Base-by-base conservation (phyloP, 2,329 filamentous ascomycete species). In the Apiospora marii region DNA sequence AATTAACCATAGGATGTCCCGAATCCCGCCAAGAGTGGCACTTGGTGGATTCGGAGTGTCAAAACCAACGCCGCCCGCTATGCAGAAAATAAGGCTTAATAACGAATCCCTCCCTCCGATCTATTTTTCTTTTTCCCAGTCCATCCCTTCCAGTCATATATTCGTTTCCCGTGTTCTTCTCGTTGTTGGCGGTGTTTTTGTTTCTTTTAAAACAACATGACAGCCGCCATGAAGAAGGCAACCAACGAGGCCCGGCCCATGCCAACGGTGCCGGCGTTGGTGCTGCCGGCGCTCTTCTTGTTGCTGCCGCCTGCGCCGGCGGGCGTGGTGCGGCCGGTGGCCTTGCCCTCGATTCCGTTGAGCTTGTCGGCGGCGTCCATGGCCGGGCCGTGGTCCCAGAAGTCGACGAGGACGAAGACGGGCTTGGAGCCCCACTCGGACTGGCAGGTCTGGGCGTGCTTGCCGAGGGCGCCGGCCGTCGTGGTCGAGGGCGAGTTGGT, bases 401-500 rank as follows among this genome's bases (percentile, higher is more conserved):
- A 96, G 82, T 97, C 94, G 1, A 96, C 93, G 13, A 96, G 86
- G 27, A 94, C 87, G 77, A 94, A 95, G 3, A 87, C 91, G n/a
- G 94, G 93, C 69, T 87, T 84, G 41, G 84, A 82, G n/a, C 87
- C 87, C 85, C 92, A 96, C 74, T 89, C 82, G 3, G 76, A 78
- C 70, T 84, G 82, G 80, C 90, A 95, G 72, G 80, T 81, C 61
- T 83, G 80, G 46, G 89, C 88, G 37, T 91, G 87, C 68, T 80
- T 80, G 61, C 89, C 89, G 58, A 91, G 78, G 70, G 85, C 84
- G 10, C 93, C 93, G 0, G 80, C 81, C 2, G 81, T 79, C 3
- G 83, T 84, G 3, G 88, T 90, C 14, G 83, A 85, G 12, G 91
- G 84, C 48, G 87, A 90, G 81, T 96, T 96, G 53, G 93, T 94